A percentile compares a stretch with the other conserved stretches of the same genome.
Evolutionary conservation across 441 rosid species (phyloP).

Genomic region (Adansonia gregorii): DNA sequence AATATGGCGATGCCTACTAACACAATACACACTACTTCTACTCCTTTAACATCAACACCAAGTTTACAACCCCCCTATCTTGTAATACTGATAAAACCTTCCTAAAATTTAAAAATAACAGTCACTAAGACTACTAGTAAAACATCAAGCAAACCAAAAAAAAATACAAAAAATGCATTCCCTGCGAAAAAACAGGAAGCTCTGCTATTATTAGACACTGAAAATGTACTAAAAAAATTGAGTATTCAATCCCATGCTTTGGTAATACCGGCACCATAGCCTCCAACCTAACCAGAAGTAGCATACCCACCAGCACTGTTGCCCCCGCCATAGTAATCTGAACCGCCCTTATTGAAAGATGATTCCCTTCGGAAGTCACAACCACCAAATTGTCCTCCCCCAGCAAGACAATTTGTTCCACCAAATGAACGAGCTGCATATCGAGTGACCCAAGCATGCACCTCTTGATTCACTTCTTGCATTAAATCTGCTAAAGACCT

Average conservation of each 20-base stretch:
- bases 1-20: conserved; percentile 27
- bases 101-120: conserved; percentile 31
- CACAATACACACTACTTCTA: conserved; percentile 37
- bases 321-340: conserved; percentile 59
- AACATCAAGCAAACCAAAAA: not conserved
- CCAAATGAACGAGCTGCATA: conserved; percentile 66
- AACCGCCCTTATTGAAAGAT: conserved; percentile 44
- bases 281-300: conserved; percentile 46
- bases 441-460: conserved; percentile 80
- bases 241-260: conserved; percentile 78
- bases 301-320: conserved; percentile 50
- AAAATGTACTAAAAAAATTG: conserved; percentile 13
- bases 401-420: conserved; percentile 64
- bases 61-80: conserved; percentile 30
- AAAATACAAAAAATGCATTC: not conserved
- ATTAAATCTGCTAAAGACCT: conserved; percentile 68
- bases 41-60: conserved; percentile 35
- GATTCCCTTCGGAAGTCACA: conserved; percentile 72
- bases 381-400: conserved; percentile 72
- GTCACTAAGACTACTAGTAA: conserved; percentile 26
- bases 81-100: conserved; percentile 28
- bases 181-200: conserved; percentile 22
- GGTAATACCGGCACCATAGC: conserved; percentile 50
- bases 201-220: conserved; percentile 31
- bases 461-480: conserved; percentile 95